Evolutionary conservation across 495 filamentous ascomycete genomes (phyloP).

Genomic region (Penicillium coffeae): DNA sequence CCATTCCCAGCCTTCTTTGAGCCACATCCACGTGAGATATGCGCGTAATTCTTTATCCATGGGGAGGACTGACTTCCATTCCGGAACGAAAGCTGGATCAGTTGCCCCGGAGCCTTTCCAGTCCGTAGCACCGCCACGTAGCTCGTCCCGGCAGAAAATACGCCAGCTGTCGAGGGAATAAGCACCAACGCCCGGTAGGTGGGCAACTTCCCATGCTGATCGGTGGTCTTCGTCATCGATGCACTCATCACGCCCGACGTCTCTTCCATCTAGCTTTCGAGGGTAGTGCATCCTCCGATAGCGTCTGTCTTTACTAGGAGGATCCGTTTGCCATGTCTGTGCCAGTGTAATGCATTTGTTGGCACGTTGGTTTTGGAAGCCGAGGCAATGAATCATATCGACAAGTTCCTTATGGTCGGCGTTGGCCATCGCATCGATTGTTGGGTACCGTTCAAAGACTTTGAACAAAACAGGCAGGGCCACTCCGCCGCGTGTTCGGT

Average conservation of each 20-base stretch:
- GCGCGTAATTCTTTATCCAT: constrained; percentile 85
- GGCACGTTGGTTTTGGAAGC: constrained; percentile 64
- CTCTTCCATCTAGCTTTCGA: constrained; percentile 45
- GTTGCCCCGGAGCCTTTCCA: constrained; percentile 52
- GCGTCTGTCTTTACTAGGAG: constrained; percentile 55
- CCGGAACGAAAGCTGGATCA: constrained; percentile 39
- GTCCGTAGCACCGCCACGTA: constrained; percentile 58
- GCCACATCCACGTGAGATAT: constrained; percentile 88
- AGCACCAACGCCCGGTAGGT: constrained; percentile 75
- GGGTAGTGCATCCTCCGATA: constrained; percentile 73
- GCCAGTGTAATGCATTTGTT: constrained; percentile 64
- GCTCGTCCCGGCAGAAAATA: constrained; percentile 82
- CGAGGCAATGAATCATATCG: constrained; percentile 64
- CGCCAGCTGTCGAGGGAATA: constrained; percentile 93
- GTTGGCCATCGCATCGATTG: constrained; percentile 56
- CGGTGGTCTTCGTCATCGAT: constrained; percentile 39
- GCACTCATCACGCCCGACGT: constrained; percentile 50
- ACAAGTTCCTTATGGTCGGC: constrained; percentile 57
- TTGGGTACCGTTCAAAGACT: constrained; percentile 66
- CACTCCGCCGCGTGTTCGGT: constrained; percentile 68
- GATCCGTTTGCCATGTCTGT: constrained; percentile 61
- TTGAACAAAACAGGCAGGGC: constrained; percentile 72
- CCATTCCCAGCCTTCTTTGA: constrained; percentile 81
- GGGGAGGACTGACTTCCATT: constrained; percentile 87
- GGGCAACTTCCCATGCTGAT: constrained; percentile 78